These are phyloP conservation scores for Citrus inodora DNA, from an alignment of 345 rosid genomes.

Conservation along the genomic window DNA sequence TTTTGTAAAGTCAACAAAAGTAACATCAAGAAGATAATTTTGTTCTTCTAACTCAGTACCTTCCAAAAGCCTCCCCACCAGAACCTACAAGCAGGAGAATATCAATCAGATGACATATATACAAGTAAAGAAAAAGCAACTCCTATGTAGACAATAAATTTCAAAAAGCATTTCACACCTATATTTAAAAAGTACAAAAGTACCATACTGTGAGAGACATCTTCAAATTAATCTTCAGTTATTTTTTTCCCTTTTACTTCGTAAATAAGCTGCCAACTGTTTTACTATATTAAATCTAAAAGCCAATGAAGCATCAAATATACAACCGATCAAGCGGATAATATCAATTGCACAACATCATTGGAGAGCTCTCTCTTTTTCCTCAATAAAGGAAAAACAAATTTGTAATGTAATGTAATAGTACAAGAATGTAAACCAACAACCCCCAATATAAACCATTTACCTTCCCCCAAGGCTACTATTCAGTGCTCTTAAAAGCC, in stretches of 20 bases:
- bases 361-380: not conserved
- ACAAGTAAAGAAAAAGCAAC: not conserved
- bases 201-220: not conserved
- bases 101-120: conserved; percentile 16
- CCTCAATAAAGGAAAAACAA: not conserved
- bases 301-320: not conserved
- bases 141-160: not conserved
- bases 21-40: not conserved
- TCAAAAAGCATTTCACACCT: not conserved
- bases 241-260: not conserved
- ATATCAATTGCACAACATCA: not conserved
- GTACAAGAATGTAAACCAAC: not conserved
- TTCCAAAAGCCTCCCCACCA: conserved; percentile 99
- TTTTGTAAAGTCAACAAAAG: not conserved
- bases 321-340: not conserved
- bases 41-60: conserved; percentile 41
- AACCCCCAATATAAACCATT: not conserved
- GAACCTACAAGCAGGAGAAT: conserved; percentile 52
- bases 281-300: not conserved
- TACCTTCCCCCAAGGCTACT: conserved; percentile 94
- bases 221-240: not conserved
- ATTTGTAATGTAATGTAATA: not conserved
- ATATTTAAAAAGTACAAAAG: not conserved
- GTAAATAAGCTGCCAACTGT: not conserved
- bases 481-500: conserved; percentile 85